These are phyloP conservation scores for Leucaena leucocephala DNA, from an alignment of 306 rosid species.

Conservation along the genomic window DNA sequence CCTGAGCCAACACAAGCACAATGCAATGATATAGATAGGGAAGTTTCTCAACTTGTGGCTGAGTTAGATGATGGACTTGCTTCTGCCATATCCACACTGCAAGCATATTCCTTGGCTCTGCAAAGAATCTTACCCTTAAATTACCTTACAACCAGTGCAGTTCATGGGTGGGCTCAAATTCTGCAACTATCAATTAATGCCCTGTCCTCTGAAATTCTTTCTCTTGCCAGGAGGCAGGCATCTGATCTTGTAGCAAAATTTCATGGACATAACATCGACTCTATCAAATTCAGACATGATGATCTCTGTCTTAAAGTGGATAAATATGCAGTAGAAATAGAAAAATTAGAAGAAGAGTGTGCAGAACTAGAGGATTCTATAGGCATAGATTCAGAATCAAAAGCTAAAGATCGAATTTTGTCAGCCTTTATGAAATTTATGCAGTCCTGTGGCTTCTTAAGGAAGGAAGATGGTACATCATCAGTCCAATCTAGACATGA, in stretches of 20 bases:
- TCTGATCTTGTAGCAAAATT: constrained; percentile 68
- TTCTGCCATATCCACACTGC: constrained; percentile 67
- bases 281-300: constrained; percentile 60
- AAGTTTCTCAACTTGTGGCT: constrained; percentile 59
- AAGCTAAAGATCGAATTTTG: constrained; percentile 78
- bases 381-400: constrained; percentile 69
- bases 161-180: constrained; percentile 93
- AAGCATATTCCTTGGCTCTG: constrained; percentile 81
- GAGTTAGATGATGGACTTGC: constrained; percentile 74
- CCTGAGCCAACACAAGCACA: constrained; percentile 99
- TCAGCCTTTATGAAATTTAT: constrained; percentile 72
- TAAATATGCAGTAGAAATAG: constrained; percentile 68
- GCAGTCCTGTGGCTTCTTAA: constrained; percentile 64
- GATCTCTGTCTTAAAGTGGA: constrained; percentile 72
- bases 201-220: constrained; percentile 74
- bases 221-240: constrained; percentile 90
- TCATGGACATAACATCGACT: constrained; percentile 59
- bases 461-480: constrained; percentile 54
- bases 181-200: constrained; percentile 71
- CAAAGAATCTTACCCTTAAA: constrained; percentile 86
- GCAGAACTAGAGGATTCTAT: constrained; percentile 66
- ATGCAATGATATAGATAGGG: constrained; percentile 89
- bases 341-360: constrained; percentile 73
- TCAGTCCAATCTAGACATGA: constrained; percentile 61
- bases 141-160: constrained; percentile 82